Conservation (phyloP, 2,329 filamentous ascomycete genomes). For the Stenocarpella maydis region DNA sequence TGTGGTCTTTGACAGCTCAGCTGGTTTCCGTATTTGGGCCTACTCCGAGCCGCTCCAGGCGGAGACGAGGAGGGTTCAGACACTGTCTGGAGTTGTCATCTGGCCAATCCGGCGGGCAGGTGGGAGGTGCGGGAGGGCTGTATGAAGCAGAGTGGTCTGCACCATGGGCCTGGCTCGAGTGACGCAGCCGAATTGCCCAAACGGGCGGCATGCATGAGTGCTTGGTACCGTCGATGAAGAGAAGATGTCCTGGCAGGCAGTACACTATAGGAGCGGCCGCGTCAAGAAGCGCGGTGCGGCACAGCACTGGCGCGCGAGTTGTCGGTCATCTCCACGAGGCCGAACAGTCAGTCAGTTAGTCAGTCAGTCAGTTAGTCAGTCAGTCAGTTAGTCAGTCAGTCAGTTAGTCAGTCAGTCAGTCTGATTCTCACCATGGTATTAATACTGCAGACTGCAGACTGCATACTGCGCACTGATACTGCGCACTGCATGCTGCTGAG, state of each 20-base stretch:
- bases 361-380: too few species aligned
- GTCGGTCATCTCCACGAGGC: constrained; percentile 4
- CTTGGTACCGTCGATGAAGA: not conserved
- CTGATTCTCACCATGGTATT: not conserved
- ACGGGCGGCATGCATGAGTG: constrained; percentile 6
- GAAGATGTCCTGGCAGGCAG: not conserved
- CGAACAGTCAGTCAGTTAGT: too few species aligned
- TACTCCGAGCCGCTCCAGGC: constrained; percentile 33
- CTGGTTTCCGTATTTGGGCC: constrained; percentile 33
- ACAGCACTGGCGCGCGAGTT: constrained; percentile 28
- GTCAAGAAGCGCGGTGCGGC: constrained; percentile 25
- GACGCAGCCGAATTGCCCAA: constrained; percentile 26
- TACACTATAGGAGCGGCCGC: not conserved
- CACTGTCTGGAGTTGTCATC: constrained; percentile 33
- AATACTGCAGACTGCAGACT: not conserved
- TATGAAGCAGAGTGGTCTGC: constrained; percentile 20
- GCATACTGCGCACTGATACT: not conserved
- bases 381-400: too few species aligned
- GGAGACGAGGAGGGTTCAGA: constrained; percentile 6
- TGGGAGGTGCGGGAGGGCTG: not conserved
- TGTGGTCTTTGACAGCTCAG: constrained; percentile 17
- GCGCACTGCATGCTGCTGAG: too few species aligned
- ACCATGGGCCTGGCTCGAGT: constrained; percentile 12
- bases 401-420: too few species aligned
- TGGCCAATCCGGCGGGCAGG: constrained; percentile 24